These are phyloP conservation scores for Stipa capillata DNA, from an alignment of 176 grass and related monocot species.

Conservation along the genomic window DNA sequence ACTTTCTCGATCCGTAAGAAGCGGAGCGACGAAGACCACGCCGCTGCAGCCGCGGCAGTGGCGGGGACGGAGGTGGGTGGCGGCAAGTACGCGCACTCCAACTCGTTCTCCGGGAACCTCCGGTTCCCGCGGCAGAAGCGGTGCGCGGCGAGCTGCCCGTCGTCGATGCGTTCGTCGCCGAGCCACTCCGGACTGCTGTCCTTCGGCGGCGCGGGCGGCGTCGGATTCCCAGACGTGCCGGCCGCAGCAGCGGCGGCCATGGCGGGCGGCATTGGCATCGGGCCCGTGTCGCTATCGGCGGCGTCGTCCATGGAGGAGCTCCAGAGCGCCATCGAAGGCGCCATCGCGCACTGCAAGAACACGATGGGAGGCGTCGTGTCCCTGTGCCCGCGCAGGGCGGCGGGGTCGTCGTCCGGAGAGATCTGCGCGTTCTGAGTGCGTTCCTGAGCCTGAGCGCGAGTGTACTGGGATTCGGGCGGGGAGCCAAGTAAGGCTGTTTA, in stretches of 20 bases:
- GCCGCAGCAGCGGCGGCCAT: conserved; percentile 13
- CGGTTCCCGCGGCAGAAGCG: conserved; percentile 64
- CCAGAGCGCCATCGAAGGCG: conserved; percentile 82
- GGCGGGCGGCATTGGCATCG: conserved; percentile 9
- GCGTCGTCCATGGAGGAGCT: conserved; percentile 94
- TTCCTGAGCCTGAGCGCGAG: too few relatives aligned
- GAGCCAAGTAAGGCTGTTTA: conserved; percentile 34
- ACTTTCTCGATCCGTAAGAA: conserved; percentile 90
- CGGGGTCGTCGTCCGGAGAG: conserved; percentile 3
- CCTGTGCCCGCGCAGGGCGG: conserved; percentile 10
- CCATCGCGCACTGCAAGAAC: conserved; percentile 98
- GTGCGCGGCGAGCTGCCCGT: conserved; percentile 87
- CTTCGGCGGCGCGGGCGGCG: conserved; percentile 38
- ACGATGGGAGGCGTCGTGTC: conserved; percentile 36
- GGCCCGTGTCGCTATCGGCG: conserved; percentile 42
- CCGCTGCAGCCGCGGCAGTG: not conserved
- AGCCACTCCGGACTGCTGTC: conserved; percentile 84
- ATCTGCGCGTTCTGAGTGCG: conserved; percentile 34
- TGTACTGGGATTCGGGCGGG: conserved; percentile 24
- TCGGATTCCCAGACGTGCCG: conserved; percentile 50
- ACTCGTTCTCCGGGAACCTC: conserved; percentile 95
- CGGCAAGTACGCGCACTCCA: conserved; percentile 54
- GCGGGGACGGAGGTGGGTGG: not conserved
- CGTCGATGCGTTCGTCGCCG: conserved; percentile 90
- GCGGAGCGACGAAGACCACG: conserved; percentile 15